These are phyloP conservation scores for Solanum etuberosum DNA, from an alignment of 257 asterid species.

Conservation along the genomic window DNA sequence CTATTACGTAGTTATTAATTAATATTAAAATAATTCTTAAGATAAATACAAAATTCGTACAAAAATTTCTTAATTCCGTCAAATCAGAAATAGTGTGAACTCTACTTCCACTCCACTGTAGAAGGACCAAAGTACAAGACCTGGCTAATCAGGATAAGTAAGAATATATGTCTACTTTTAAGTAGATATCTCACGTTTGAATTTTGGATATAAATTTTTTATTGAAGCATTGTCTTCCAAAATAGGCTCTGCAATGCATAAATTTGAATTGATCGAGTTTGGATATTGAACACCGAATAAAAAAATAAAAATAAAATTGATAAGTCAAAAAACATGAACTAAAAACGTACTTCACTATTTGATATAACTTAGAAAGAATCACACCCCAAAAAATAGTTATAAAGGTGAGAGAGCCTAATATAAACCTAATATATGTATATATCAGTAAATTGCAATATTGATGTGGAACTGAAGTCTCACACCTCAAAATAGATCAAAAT, in stretches of 20 bases:
- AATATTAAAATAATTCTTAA: not conserved
- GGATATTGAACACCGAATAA: not conserved
- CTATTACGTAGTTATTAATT: not conserved
- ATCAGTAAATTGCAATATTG: too few species aligned
- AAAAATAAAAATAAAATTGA: not conserved
- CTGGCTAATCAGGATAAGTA: too few species aligned
- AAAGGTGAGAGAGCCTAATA: not conserved
- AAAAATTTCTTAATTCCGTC: not conserved
- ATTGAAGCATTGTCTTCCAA: not conserved
- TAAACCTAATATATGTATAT: too few species aligned
- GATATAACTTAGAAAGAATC: not conserved
- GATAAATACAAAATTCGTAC: too few species aligned
- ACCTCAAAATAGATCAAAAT: too few species aligned
- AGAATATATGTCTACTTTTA: not conserved
- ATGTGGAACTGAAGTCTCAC: not conserved
- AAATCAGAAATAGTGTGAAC: not conserved
- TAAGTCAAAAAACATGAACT: not conserved
- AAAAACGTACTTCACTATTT: not conserved
- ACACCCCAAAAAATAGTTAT: not conserved
- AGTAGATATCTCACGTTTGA: not conserved
- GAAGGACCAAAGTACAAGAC: not conserved
- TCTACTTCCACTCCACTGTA: not conserved
- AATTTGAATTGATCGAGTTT: accelerated
- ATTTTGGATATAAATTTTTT: not conserved
- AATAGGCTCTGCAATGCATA: not conserved